These are phyloP conservation scores for Kregervanrija fluxuum DNA, from an alignment of 805 yeast genomes.

Conservation along the genomic window DNA sequence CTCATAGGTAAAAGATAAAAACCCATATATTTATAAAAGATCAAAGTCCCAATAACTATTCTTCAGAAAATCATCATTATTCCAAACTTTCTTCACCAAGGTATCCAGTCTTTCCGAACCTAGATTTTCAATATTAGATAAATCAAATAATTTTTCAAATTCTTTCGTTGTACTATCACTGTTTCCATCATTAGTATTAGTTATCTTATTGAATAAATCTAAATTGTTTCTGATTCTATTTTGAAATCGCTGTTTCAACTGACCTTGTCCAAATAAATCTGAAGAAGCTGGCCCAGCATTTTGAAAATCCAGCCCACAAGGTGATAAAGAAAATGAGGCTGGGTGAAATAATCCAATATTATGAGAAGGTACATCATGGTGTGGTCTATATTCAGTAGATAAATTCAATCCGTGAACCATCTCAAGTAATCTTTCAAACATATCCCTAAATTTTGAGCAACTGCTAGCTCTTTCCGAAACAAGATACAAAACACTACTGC, in stretches of 20 bases:
- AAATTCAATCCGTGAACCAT: constrained; percentile 1
- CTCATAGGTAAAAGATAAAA: no score
- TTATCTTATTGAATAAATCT: constrained; percentile 7
- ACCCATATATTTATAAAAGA: no score
- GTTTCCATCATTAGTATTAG: background rate
- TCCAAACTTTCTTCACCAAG: constrained; percentile 6
- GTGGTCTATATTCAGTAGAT: constrained; percentile 1
- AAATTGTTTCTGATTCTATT: constrained; percentile 4
- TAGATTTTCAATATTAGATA: constrained; percentile 7
- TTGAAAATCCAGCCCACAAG: no score
- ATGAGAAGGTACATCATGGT: no score
- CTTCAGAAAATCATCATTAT: no score
- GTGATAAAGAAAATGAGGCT: no score
- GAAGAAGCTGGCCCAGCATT: no score
- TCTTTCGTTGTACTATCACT: no score
- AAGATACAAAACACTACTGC: constrained; percentile 11
- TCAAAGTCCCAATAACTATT: no score
- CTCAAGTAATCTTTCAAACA: constrained; percentile 12
- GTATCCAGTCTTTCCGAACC: constrained; percentile 7
- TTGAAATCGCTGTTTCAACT: background rate
- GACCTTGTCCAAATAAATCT: constrained; percentile 4
- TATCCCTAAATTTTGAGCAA: constrained; percentile 11
- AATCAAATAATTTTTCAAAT: constrained; percentile 7
- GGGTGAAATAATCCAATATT: no score
- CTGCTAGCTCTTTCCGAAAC: constrained; percentile 13